These are phyloP conservation scores for Udeniomyces megalosporus DNA, from an alignment of 768 basidiomycete genomes.

Conservation along the genomic window DNA sequence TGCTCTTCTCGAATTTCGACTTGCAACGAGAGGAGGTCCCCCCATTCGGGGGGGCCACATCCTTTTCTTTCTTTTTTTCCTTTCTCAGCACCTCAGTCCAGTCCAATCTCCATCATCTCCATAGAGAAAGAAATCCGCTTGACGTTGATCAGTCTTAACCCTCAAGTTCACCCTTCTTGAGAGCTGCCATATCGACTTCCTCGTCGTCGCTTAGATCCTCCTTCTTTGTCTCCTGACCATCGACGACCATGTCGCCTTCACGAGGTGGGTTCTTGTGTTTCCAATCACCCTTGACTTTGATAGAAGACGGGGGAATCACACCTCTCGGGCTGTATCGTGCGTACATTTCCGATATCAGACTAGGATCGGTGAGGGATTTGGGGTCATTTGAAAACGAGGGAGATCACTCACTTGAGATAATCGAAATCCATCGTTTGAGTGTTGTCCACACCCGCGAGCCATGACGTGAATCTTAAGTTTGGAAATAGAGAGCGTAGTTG, in stretches of 20 bases:
- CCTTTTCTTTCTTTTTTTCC: no score
- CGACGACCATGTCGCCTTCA: constrained; percentile 17
- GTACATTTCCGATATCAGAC: background rate
- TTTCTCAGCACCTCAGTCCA: no score
- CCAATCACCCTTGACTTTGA: constrained; percentile 41
- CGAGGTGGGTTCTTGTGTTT: constrained; percentile 41
- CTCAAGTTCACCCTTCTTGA: constrained; percentile 14
- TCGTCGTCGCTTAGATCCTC: constrained; percentile 15
- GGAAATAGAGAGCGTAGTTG: background rate
- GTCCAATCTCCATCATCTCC: no score
- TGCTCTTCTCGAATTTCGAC: no score
- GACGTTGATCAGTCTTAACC: background rate
- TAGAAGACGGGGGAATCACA: constrained; percentile 51
- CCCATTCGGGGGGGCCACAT: no score
- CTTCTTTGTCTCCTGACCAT: constrained; percentile 1
- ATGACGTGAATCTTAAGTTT: constrained; percentile 23
- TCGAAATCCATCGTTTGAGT: constrained; percentile 41
- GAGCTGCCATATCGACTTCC: constrained; percentile 3
- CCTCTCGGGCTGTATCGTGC: constrained; percentile 54
- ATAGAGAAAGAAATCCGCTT: background rate
- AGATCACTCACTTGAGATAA: constrained; percentile 2
- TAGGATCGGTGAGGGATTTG: background rate
- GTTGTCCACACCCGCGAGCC: constrained; percentile 24
- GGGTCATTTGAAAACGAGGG: background rate
- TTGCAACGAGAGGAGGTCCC: no score